These are phyloP conservation scores for Populus hybrid DNA, from an alignment of 441 rosid species.

Conservation along the genomic window DNA sequence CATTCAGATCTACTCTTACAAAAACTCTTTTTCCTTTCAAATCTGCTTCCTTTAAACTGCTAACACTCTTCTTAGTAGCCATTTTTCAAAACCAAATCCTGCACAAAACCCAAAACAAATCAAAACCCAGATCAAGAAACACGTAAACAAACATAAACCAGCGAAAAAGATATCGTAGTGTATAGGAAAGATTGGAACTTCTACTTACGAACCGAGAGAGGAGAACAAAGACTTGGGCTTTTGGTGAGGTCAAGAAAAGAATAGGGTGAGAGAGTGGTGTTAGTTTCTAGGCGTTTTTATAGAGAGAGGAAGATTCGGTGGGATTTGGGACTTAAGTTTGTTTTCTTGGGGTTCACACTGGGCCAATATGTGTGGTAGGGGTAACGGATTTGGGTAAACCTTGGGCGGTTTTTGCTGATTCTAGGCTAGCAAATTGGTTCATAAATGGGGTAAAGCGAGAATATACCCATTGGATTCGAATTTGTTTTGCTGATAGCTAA, in stretches of 20 bases:
- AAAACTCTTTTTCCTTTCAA: constrained; percentile 92
- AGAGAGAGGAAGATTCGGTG: background rate
- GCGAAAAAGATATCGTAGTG: background rate
- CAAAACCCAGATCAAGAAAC: background rate
- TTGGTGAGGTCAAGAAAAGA: background rate
- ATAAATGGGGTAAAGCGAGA: background rate
- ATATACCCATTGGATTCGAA: background rate
- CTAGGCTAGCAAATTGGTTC: background rate
- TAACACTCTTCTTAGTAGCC: constrained; percentile 89
- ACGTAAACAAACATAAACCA: background rate
- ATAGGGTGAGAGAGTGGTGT: background rate
- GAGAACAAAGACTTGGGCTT: background rate
- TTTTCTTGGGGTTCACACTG: constrained; percentile 11
- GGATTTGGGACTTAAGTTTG: background rate
- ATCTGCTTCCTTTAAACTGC: constrained; percentile 63
- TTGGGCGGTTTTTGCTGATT: background rate
- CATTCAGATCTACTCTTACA: constrained; percentile 92
- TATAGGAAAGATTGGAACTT: background rate
- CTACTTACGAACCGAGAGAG: background rate
- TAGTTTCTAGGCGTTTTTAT: background rate
- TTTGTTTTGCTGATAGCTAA: too few relatives aligned
- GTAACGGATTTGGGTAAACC: background rate
- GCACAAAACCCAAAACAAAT: constrained; percentile 2
- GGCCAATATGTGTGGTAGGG: background rate
- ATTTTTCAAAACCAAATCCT: constrained; percentile 22